Evolutionary conservation across 2,329 filamentous ascomycete genomes (phyloP).

Genomic region (Akanthomyces muscarius): DNA sequence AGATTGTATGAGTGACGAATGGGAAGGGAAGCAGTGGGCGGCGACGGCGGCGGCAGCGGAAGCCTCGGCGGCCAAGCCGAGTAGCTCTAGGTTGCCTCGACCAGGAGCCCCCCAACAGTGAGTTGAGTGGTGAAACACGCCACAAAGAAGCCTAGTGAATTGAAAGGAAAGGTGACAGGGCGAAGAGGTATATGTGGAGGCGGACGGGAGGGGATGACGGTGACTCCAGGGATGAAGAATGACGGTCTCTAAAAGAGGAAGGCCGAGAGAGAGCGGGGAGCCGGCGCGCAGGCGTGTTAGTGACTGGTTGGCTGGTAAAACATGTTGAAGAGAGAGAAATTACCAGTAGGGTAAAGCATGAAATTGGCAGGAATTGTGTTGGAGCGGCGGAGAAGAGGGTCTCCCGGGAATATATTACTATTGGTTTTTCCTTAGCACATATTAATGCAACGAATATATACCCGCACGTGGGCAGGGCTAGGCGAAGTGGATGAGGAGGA

Average conservation of each 20-base stretch:
- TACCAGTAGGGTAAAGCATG: neutral
- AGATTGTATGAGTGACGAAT: neutral
- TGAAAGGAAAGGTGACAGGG: neutral
- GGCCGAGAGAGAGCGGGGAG: neutral
- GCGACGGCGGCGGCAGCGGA: neutral
- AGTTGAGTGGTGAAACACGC: conserved; percentile 2
- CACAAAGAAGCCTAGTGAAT: neutral
- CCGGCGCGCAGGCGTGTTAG: neutral
- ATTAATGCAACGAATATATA: too few species aligned
- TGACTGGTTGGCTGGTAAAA: too few species aligned
- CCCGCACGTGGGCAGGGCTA: too few species aligned
- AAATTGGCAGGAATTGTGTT: neutral
- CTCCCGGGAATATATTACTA: too few species aligned
- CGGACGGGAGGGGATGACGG: neutral
- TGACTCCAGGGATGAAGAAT: neutral
- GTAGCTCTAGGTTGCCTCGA: neutral
- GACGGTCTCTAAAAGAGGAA: neutral
- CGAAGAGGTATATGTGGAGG: neutral
- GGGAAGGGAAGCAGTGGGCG: neutral
- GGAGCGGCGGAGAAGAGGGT: neutral
- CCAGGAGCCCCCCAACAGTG: neutral
- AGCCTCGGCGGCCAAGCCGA: neutral
- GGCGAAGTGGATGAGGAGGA: too few species aligned
- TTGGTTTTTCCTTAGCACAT: too few species aligned
- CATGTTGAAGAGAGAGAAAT: too few species aligned